These are phyloP conservation scores for Colletotrichum navitas DNA, from an alignment of 2,329 filamentous ascomycete genomes.

Conservation along the genomic window DNA sequence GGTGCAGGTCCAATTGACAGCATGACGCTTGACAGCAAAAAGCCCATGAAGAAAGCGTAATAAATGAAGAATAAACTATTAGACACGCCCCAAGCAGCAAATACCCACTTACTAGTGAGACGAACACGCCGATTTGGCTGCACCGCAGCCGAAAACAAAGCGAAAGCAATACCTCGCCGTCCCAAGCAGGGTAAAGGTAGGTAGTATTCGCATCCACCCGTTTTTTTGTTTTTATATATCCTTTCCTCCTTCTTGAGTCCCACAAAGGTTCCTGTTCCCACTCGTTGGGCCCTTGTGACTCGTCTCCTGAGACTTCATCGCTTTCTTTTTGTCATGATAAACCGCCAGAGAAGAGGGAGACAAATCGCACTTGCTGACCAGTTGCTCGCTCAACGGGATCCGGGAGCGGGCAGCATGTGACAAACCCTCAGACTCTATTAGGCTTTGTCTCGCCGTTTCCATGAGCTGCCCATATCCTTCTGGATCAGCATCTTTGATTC, in stretches of 20 bases:
- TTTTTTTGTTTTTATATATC: conserved; percentile 22
- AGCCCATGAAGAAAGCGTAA: conserved; percentile 32
- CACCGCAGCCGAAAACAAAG: conserved; percentile 1
- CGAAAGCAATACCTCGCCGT: neutral
- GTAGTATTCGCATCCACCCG: conserved; percentile 31
- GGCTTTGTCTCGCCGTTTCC: conserved; percentile 40
- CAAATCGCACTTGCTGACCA: conserved; percentile 3
- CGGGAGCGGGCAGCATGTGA: conserved; percentile 30
- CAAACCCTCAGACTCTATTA: conserved; percentile 23
- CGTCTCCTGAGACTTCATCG: conserved; percentile 37
- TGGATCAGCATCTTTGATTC: conserved; percentile 18
- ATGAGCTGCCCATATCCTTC: conserved; percentile 9
- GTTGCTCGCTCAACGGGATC: conserved; percentile 24
- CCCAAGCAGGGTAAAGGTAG: conserved; percentile 15
- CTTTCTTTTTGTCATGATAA: conserved; percentile 13
- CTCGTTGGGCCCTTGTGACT: conserved; percentile 11
- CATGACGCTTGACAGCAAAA: conserved; percentile 2
- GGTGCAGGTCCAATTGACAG: conserved; percentile 25
- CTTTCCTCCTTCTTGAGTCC: conserved; percentile 7
- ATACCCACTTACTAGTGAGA: neutral
- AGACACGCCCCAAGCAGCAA: conserved; percentile 16
- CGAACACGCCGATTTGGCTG: neutral
- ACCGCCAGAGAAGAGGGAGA: conserved; percentile 15
- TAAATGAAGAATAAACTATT: conserved; percentile 37
- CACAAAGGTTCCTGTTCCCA: conserved; percentile 21